Evolutionary conservation across 768 basidiomycete species (phyloP).

Genomic region (Kockovaella imperatae): DNA sequence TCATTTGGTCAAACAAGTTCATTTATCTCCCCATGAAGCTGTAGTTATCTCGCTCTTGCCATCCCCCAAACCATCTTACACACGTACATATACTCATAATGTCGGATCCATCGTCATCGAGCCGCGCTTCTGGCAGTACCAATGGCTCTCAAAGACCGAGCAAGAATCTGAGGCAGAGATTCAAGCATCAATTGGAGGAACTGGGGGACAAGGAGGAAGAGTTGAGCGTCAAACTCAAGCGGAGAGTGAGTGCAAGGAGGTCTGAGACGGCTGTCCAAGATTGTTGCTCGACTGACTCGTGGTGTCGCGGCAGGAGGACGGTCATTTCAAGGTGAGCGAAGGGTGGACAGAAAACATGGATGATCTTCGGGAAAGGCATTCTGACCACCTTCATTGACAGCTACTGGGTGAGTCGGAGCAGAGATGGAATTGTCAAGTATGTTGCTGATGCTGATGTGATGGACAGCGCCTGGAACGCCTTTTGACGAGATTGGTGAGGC

Average conservation of each 20-base stretch:
- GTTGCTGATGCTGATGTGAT: neutral
- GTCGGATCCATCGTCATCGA: too few relatives aligned
- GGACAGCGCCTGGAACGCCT: conserved; percentile 41
- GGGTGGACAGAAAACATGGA: neutral
- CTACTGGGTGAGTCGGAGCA: conserved; percentile 15
- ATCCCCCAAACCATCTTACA: too few relatives aligned
- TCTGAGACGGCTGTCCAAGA: neutral
- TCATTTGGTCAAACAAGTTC: too few relatives aligned
- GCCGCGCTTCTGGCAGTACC: too few relatives aligned
- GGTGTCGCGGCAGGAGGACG: conserved; percentile 19
- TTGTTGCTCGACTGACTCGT: neutral
- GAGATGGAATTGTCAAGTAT: neutral
- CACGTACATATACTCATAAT: too few relatives aligned
- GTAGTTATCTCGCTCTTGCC: too few relatives aligned
- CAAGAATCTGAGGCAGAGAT: conserved; percentile 7
- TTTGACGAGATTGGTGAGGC: conserved; percentile 36
- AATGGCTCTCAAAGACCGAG: too few relatives aligned
- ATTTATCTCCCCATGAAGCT: too few relatives aligned
- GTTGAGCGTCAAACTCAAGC: conserved; percentile 29
- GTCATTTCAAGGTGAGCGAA: conserved; percentile 23
- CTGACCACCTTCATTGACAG: conserved; percentile 9
- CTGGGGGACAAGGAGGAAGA: conserved; percentile 19
- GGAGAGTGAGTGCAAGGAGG: conserved; percentile 20
- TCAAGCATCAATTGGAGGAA: conserved; percentile 11
- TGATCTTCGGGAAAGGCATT: neutral